Base-by-base conservation (phyloP, 805 yeast genomes). In the Metschnikowia proteae region DNA sequence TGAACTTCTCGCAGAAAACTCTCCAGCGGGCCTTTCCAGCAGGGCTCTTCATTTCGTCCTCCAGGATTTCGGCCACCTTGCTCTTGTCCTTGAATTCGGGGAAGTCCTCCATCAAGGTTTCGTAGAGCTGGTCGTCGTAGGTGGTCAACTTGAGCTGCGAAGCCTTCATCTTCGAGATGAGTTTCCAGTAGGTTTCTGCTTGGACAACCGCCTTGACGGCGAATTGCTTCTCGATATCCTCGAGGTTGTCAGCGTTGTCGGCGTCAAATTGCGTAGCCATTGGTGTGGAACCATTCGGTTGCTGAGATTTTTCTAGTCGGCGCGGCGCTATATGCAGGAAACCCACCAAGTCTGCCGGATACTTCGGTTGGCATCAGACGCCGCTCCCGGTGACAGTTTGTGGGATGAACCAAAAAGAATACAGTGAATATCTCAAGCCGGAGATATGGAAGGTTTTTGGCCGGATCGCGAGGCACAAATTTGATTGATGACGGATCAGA, bases 191-290 rank as follows among this genome's bases (percentile, higher is more conserved):
- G 1, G 96, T 84, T 63, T 89, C 96, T 50, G 96, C 94, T 67
- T 94, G 98, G 68, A 81, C 83, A 13, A 94, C 99, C 4, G 98
- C 99, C 70, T 86, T 88, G 51, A 94, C 99, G 37, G 99, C 98
- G 63, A 94, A 94, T 73, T 94, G 98, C 78, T 83, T 89, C 70
- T 94, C 99, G 62, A 94, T 89, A 60, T 89, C 96, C 70, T 92
- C 98, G 60, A 88, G 76, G 74, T 94, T 94, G 53, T 94, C 97
- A 40, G 99, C 97, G 50, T 76, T 79, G 62, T 94, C 96, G 17
- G 99, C 91, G 61, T 85, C 80, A 64, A 89, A 88, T 49, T 67
- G 68, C 13, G 71, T 60, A 39, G 70, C 58, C 73, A 66, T 69
- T 36, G 45, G 50, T 22, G 42, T 17, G 17, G 44, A 26, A 8